Base-by-base conservation (phyloP, 352 stramenopile genomes). In the Phytophthora lateralis region DNA sequence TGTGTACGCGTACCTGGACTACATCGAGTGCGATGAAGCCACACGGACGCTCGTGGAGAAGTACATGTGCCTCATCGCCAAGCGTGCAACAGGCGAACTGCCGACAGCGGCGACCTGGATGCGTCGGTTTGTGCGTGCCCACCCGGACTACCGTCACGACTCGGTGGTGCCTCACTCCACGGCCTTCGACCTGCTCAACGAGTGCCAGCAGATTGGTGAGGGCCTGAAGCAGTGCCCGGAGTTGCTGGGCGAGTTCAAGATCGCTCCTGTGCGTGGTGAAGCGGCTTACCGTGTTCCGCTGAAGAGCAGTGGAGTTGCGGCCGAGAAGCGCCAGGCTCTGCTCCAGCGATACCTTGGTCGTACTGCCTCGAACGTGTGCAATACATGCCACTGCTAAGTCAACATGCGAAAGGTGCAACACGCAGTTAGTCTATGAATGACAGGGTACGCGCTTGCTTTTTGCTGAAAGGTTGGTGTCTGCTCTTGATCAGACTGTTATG, bases 61-160 rank as follows among this genome's bases (percentile, higher is more conserved):
- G 37, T 96, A 96, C 66, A 71, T 96, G 73, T 85, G 86, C 42
- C 85, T 99, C 26, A 98, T 99, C 59, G 79, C 88, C 55, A 98
- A 98, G 69, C 88, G 97, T 49, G 89, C 96, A 6, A 98, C 86
- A 27, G 97, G 97, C 29, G 91, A 98, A 68, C 75, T 99, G n/a
- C 75, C 97, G 4, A 99, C 97, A 18, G 90, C 97, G 21, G 97
- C 97, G 21, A 97, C 93, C 14, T 99, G 95, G 95, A 98, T 99
- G 71, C 84, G 97, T 50, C 91, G 97, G 50, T 99, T 98, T 75
- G 94, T 99, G 21, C 71, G 79, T 37, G 82, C 76, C 17, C 97
- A 99, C 66, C 88, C 94, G 8, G 93, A 97, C 63, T 99, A 99
- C 82, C 85, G 85, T 30, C 84, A 98, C 56, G 97, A 99, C 76